Conservation (phyloP, 306 rosid species). For the Quercus glauca region DNA sequence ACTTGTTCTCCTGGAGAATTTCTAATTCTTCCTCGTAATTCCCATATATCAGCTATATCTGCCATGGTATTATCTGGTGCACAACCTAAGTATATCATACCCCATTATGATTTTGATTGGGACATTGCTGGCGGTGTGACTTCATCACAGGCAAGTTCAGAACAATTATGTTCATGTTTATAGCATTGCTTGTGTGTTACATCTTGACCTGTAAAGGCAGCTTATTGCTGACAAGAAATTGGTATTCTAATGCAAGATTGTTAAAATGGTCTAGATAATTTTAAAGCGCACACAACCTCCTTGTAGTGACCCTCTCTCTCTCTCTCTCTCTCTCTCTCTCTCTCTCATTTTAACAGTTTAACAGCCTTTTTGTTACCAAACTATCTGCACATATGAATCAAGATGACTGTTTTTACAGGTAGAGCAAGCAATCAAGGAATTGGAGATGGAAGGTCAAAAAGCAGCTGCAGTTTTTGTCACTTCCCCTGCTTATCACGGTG, state of each 20-base stretch:
- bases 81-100: constrained; percentile 72
- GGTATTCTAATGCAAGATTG: not conserved
- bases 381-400: not conserved
- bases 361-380: not conserved
- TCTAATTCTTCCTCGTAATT: constrained; percentile 78
- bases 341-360: not conserved
- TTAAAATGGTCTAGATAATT: not conserved
- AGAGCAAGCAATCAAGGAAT: constrained; percentile 54
- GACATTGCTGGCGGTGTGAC: constrained; percentile 67
- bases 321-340: not conserved
- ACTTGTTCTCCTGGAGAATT: constrained; percentile 69
- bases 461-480: constrained; percentile 76
- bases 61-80: constrained; percentile 82
- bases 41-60: constrained; percentile 75
- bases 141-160: constrained; percentile 57
- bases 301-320: not conserved
- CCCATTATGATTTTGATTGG: constrained; percentile 65
- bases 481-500: constrained; percentile 85
- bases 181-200: not conserved
- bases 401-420: constrained; percentile 46
- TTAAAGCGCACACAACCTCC: no score
- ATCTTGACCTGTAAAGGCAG: not conserved
- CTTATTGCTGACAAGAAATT: not conserved
- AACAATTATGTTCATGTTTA: not conserved
- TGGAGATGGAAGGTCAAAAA: constrained; percentile 56